These are phyloP conservation scores for Russula brevipes DNA, from an alignment of 768 basidiomycete genomes.

Conservation along the genomic window DNA sequence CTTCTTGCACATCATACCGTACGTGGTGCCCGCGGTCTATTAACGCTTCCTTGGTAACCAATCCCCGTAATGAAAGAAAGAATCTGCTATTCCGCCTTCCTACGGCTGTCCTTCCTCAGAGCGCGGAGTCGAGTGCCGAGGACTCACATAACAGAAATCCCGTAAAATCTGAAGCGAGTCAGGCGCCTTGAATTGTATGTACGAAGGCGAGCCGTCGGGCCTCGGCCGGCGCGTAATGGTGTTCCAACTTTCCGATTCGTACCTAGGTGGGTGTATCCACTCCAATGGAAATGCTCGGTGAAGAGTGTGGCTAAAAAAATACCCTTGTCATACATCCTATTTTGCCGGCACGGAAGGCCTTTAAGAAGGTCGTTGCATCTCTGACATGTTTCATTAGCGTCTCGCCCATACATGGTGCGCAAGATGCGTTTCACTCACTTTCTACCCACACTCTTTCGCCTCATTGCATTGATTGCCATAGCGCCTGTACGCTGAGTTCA, in stretches of 20 bases:
- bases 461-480: neutral
- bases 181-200: neutral
- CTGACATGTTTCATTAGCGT: neutral
- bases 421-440: constrained; percentile 12
- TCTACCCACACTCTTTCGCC: constrained; percentile 1
- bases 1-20: constrained; percentile 22
- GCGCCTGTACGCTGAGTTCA: constrained; percentile 1
- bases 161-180: constrained; percentile 7
- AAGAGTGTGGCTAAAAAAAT: constrained; percentile 3
- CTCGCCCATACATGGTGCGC: constrained; percentile 1
- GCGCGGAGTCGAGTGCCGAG: neutral
- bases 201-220: constrained; percentile 3
- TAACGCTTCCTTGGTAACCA: neutral
- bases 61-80: neutral
- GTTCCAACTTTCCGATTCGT: constrained; percentile 5
- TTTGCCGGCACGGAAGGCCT: neutral
- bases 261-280: neutral
- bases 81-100: constrained; percentile 1
- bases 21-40: constrained; percentile 3
- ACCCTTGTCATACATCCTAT: neutral
- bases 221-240: neutral
- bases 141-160: constrained; percentile 1
- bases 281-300: neutral
- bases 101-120: neutral
- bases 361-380: constrained; percentile 8